Conservation (phyloP, 352 stramenopile genomes). For the Pythium aphanidermatum region DNA sequence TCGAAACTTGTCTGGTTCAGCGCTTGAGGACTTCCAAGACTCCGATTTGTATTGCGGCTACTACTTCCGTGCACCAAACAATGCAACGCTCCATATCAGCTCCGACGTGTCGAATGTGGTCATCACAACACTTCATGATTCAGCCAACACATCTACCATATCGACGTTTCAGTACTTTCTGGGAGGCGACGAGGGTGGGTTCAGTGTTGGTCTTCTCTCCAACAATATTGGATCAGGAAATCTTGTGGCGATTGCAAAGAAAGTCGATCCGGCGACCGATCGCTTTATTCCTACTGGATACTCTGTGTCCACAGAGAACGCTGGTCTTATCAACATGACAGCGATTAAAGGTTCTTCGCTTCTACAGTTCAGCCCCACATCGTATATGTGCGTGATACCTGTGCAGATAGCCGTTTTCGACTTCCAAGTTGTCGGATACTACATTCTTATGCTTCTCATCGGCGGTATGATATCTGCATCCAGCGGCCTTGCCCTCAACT, state of each 20-base stretch:
- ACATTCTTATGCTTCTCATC: constrained; percentile 63
- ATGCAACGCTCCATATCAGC: constrained; percentile 40
- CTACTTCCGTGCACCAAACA: constrained; percentile 53
- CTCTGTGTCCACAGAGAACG: constrained; percentile 20
- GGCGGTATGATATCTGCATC: constrained; percentile 65
- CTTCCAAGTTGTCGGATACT: constrained; percentile 53
- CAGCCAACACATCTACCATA: constrained; percentile 19
- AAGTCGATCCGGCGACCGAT: constrained; percentile 47
- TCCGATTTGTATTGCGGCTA: constrained; percentile 65
- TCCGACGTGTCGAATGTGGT: constrained; percentile 27
- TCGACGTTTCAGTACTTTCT: constrained; percentile 62
- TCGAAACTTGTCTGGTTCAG: too few relatives aligned
- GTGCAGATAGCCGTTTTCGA: constrained; percentile 48
- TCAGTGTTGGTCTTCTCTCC: constrained; percentile 56
- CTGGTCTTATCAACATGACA: constrained; percentile 45
- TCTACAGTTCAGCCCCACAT: constrained; percentile 38
- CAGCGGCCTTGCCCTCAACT: constrained; percentile 63
- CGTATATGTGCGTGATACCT: constrained; percentile 55
- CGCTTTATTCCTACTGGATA: constrained; percentile 32
- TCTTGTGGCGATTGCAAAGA: constrained; percentile 64
- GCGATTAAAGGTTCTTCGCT: constrained; percentile 40
- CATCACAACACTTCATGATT: constrained; percentile 40
- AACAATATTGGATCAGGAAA: constrained; percentile 44
- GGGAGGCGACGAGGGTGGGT: constrained; percentile 50
- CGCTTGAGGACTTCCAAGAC: too few relatives aligned